Base-by-base conservation (phyloP, 345 rosid genomes). In the Rhodomyrtus tomentosa region DNA sequence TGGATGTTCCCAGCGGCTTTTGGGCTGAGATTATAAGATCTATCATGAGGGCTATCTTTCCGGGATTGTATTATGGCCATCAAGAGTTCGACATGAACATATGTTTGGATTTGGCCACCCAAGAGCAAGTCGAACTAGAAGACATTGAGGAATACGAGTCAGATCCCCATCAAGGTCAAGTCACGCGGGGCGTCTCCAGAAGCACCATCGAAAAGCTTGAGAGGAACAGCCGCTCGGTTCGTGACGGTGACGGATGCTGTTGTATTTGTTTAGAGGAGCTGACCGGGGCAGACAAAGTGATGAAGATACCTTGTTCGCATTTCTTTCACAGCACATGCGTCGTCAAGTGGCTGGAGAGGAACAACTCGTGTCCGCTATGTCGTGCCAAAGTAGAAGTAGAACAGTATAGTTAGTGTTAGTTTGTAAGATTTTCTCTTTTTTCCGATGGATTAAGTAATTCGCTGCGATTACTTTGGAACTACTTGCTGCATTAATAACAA, bases 201-300 rank as follows among this genome's bases (percentile, higher is more conserved):
- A 68, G 45, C 76, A 68, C 76, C 76, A 68, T 68, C n/a, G n/a
- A n/a, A n/a, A n/a, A n/a, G n/a, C 42, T 68, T 13, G 0, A 0
- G 6, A 3, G 0, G 12, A 18, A 32, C 45, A 32, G 45, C 24
- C 18, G 40, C 45, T 68, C 24, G 1, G 13, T 68, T 22, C 13
- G 0, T 5, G 25, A 68, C 5, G 2, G 0, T 12, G 0, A 36
- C 24, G 3, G 45, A 16, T 18, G 45, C 40, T 68, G 76, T 8
- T 68, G 42, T 36, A 36, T 68, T 32, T 68, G 76, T 36, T 16
- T 68, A 68, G 76, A 32, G 3, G 12, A 68, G 18, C 40, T 68
- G 22, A 21, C 32, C 8, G 45, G 45, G 6, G 25, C 21, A 36
- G 3, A 16, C 4, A 36, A 68, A 32, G 76, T 36, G 24, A 68